Conservation (phyloP, 306 rosid species). For the Trichosanthes cucumerina region DNA sequence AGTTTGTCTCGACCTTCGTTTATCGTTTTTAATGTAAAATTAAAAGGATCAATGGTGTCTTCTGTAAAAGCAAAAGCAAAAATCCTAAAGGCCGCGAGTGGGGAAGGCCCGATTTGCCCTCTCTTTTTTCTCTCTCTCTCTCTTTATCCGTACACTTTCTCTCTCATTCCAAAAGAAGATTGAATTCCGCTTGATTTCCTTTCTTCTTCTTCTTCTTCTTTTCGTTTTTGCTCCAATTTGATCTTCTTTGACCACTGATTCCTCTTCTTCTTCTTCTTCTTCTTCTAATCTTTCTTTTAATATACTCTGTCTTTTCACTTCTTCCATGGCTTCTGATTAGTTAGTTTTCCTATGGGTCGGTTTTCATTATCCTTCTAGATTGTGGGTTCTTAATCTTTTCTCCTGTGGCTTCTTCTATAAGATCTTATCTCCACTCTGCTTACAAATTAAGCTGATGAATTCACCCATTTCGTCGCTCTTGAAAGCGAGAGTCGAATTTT, state of each 20-base stretch:
- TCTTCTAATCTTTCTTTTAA: not conserved
- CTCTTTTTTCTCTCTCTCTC: not conserved
- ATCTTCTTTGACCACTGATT: not conserved
- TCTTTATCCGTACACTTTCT: not conserved
- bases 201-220: not conserved
- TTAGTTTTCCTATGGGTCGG: not conserved
- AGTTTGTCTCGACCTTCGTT: not conserved
- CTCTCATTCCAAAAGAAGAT: not conserved
- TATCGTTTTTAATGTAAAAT: not conserved
- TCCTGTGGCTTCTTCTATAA: conserved; percentile 51
- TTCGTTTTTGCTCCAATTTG: not conserved
- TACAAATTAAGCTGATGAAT: conserved; percentile 38
- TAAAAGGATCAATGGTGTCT: not conserved
- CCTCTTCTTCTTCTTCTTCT: conserved; percentile 5
- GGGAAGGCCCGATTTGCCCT: not conserved
- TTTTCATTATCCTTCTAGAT: not conserved
- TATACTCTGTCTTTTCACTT: not conserved
- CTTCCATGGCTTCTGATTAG: not conserved
- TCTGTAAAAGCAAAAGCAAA: not conserved
- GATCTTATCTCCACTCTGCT: conserved; percentile 83
- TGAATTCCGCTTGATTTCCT: not conserved
- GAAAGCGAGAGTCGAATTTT: conserved; percentile 23
- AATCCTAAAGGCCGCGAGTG: not conserved
- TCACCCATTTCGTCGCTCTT: conserved; percentile 9
- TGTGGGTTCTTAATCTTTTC: not conserved